Base-by-base conservation (phyloP, 139 green algal genomes). In the Nannochloris sp. region DNA sequence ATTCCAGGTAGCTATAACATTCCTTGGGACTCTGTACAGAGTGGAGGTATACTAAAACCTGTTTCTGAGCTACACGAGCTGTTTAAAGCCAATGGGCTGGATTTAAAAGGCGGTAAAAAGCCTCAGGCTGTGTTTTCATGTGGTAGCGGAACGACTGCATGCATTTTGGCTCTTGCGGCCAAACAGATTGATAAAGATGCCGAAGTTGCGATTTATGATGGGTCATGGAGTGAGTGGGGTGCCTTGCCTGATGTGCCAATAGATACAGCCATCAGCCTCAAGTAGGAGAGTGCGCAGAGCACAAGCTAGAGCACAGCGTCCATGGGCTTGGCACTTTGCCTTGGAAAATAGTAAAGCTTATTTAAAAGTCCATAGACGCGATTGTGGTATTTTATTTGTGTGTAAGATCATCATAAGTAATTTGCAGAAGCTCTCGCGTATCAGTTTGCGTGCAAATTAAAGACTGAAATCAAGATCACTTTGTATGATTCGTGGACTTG, bases 161-260 rank as follows among this genome's bases (percentile, higher is more conserved):
- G 85, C 68, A 73, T 98, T 6, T 55, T 99, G 48, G 86, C 90
- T 7, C 78, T 97, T 33, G 89, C 77, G 1, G 35, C 83, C 31
- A 45, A 83, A 51, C 57, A 81, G 56, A 19, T 87, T 7, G 77
- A 76, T 13, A 58, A 36, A 7, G 34, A 24, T 14, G 30, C 13
- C 3, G n/a, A 61, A 24, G n/a, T 42, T 10, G 46, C 38, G 13
- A 76, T 98, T 2, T 98, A 97, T 64, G 93, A 97, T 71, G 93
- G 92, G 10, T 92, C 81, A 29, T 98, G 92, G 92, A 91, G 73
- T n/a, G 92, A 98, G 69, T 98, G 89, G 88, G 92, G 82, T 6
- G 64, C 38, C 2, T 48, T 72, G 19, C 47, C 75, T 0, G 80
- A 83, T 24, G 65, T 78, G 10, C 71, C 71, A 27, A 25, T 71